Evolutionary conservation across 2,329 filamentous ascomycete species (phyloP), one percentile per base, ranked within the genome.

Genomic region (Trichoderma asperellum): DNA sequence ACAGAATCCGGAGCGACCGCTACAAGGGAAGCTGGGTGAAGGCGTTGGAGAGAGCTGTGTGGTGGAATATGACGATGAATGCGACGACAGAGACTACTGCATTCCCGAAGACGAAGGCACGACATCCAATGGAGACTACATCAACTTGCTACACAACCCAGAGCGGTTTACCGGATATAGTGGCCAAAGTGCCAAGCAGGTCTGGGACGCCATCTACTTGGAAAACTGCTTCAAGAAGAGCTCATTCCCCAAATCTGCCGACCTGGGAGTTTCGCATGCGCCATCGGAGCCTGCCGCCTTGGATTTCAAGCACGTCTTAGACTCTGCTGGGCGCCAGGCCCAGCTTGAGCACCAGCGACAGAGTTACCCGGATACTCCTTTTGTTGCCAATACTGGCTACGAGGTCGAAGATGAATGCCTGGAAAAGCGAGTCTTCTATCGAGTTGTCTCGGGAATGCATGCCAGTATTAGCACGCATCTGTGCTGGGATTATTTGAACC

Each of bases 391-490:
- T 74, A 88, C 88, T 8, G 87, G 88, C 0, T 83, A 95, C 61
- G 92, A 96, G 73, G 85, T 90, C 59, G 94, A 97, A 73, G 94
- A 97, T 74, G 92, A 97, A 77, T 99, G 96, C 76, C 83, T 99
- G 29, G 96, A 99, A 84, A 98, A 99, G 86, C 91, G 96, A n/a
- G 96, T 98, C 47, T 99, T 99, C 79, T 96, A 98, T 81, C 88
- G 94, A 7, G 89, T 99, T 72, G 89, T 99, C 71, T 97, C 94
- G 63, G 96, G 96, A 55, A 97, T 99, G 96, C 96, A 99, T 80
- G 93, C 96, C 18, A 97, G 94, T 72, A 99, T 99, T 79, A 97
- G 93, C 73, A 92, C 94, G 0, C 96, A 99, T 80, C 84, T 99
- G 53, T 99, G 96, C 86, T 96, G 92, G 89, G 92, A 98, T 76